These are phyloP conservation scores for Xanthoceras sorbifolium DNA, from an alignment of 345 rosid genomes.

Conservation along the genomic window DNA sequence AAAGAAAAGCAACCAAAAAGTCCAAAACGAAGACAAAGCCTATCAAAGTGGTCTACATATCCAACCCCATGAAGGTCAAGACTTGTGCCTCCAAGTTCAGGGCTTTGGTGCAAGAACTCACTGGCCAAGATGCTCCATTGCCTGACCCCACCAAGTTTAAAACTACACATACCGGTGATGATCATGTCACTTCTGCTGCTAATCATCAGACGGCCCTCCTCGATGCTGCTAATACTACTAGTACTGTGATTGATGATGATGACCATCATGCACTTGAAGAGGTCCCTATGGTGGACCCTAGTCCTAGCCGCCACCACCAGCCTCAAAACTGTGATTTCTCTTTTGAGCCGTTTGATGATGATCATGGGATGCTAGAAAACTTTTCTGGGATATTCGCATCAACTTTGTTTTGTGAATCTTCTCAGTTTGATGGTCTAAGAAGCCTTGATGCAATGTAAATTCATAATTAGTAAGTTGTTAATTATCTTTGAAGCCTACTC, in stretches of 20 bases:
- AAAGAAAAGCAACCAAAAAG: slow-evolving; percentile 12
- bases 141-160: slow-evolving; percentile 27
- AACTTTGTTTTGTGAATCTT: slow-evolving; percentile 17
- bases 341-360: slow-evolving; percentile 29
- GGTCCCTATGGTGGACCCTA: neutral
- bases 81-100: slow-evolving; percentile 44
- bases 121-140: slow-evolving; percentile 48
- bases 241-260: neutral
- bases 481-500: neutral
- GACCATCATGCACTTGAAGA: slow-evolving; percentile 9
- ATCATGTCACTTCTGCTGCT: neutral
- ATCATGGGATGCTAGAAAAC: slow-evolving; percentile 39
- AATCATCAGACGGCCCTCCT: slow-evolving; percentile 23
- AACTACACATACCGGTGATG: neutral
- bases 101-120: slow-evolving; percentile 50
- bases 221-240: neutral
- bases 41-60: slow-evolving; percentile 54
- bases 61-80: slow-evolving; percentile 53
- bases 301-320: neutral
- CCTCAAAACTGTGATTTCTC: neutral
- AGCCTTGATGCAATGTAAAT: slow-evolving; percentile 9
- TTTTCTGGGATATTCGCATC: slow-evolving; percentile 27
- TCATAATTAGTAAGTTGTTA: neutral
- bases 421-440: slow-evolving; percentile 4
- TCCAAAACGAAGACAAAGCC: slow-evolving; percentile 24